Evolutionary conservation across 1,284 basidiomycete genomes (phyloP).

Genomic region (Naganishia albida): DNA sequence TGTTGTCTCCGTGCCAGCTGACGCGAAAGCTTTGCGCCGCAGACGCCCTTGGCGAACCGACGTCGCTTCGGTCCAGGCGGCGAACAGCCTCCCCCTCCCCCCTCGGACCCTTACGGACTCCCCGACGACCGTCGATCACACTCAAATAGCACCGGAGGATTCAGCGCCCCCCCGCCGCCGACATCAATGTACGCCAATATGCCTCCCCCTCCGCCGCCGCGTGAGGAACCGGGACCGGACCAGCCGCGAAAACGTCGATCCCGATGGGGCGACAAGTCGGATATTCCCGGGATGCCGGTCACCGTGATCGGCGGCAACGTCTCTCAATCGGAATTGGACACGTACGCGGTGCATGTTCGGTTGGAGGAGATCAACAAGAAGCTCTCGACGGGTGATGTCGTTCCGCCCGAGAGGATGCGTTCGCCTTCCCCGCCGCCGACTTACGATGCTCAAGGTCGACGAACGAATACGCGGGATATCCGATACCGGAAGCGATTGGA

Average conservation of each 20-base stretch:
- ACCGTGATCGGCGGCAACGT: constrained; percentile 91
- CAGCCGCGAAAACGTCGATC: constrained; percentile 87
- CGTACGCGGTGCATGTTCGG: constrained; percentile 89
- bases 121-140: constrained; percentile 62
- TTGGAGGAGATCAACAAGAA: constrained; percentile 97
- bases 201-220: constrained; percentile 30
- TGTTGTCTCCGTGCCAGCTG: background rate
- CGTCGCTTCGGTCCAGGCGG: constrained; percentile 81
- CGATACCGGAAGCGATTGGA: constrained; percentile 97
- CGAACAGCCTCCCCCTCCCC: constrained; percentile 64
- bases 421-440: constrained; percentile 96
- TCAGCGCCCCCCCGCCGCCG: constrained; percentile 40
- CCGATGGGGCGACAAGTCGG: constrained; percentile 84
- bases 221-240: constrained; percentile 61
- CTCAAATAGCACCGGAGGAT: constrained; percentile 1
- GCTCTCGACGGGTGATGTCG: constrained; percentile 86
- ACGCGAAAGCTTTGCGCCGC: constrained; percentile 28
- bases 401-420: constrained; percentile 92
- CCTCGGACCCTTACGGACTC: constrained; percentile 42
- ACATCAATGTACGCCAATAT: constrained; percentile 41
- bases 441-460: constrained; percentile 93
- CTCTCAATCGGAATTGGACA: constrained; percentile 87
- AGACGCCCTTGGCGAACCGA: constrained; percentile 64
- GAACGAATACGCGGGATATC: constrained; percentile 97
- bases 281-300: constrained; percentile 80